Base-by-base conservation (phyloP, 768 basidiomycete genomes). In the Xerocomus spinulosus region DNA sequence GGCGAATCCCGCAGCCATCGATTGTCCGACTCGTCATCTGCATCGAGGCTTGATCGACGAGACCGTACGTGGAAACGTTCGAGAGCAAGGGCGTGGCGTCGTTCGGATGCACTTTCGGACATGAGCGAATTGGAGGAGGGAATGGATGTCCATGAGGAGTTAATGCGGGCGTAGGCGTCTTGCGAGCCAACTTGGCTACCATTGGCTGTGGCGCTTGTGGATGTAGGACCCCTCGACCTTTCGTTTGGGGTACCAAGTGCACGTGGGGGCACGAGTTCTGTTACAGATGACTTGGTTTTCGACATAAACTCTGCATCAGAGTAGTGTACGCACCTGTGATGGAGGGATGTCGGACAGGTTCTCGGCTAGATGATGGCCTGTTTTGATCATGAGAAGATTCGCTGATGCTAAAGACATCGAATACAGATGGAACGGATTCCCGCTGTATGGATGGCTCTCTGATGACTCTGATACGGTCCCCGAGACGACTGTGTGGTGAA, bases 81-180 rank as follows among this genome's bases (percentile, higher is more conserved):
- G 26, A 70, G 60, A 17, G 74, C 73, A 8, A 59, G 62, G 17
- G 67, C 59, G 15, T 71, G 62, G 24, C 73, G 67, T 38, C 69
- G 65, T 44, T 76, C 77, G 10, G 68, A 68, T 2, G 72, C 70
- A 49, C 65, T 76, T 54, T 78, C 77, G 2, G 70, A 67, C 33
- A 73, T 68, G 36, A 73, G 69, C 0, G 70, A 72, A 29, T 68
- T 76, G 20, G 70, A 66, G 9, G 66, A 60, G 6, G 67, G 64
- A 15, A 66, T 52, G 26, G 68, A 63, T 14, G 68, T 28, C 48
- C 69, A 60, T 3, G 68, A 59, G 24, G 60, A 42, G 28, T 61
- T 62, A 24, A 50, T 33, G 30, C 59, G 59, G 12, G 52, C 14
- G 32, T 56, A 54, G 34, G 49, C 26, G 40, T 57, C 59, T 15